Conservation (phyloP, 1,139 yeast genomes). For the Saccharomycopsis phalli region DNA sequence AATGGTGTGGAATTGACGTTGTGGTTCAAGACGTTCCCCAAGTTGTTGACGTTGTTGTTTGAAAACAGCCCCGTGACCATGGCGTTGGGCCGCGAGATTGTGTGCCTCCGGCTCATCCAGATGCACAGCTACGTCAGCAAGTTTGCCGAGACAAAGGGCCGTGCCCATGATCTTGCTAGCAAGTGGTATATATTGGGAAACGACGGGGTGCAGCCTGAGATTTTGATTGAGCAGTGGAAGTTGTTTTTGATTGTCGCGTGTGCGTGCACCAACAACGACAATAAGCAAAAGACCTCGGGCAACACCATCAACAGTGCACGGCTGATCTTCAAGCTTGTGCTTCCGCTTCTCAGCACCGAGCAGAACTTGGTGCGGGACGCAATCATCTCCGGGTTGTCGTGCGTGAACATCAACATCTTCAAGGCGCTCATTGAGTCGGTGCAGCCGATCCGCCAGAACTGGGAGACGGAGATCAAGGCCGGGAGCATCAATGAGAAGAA, state of each 20-base stretch:
- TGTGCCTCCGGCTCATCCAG: constrained; percentile 81
- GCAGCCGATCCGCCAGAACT: constrained; percentile 50
- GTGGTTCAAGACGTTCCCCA: constrained; percentile 87
- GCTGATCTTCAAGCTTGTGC: constrained; percentile 78
- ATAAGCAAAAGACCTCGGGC: constrained; percentile 28
- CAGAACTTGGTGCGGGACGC: constrained; percentile 76
- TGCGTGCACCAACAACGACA: constrained; percentile 67
- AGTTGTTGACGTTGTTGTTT: constrained; percentile 60
- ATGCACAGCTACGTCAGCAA: constrained; percentile 74
- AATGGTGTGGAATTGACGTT: constrained; percentile 93
- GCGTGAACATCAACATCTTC: constrained; percentile 84
- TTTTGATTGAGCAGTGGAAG: constrained; percentile 80
- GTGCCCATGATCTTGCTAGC: neutral
- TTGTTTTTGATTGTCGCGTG: constrained; percentile 86
- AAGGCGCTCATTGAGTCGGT: constrained; percentile 73
- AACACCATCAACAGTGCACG: constrained; percentile 80
- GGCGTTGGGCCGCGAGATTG: constrained; percentile 87
- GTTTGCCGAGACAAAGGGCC: constrained; percentile 25
- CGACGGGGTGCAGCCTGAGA: constrained; percentile 49
- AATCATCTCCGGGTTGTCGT: constrained; percentile 76
- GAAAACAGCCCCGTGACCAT: constrained; percentile 87
- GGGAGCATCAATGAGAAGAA: constrained; percentile 26
- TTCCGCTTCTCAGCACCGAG: constrained; percentile 68
- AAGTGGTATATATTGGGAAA: constrained; percentile 15
- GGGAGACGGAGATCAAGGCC: constrained; percentile 37